phyloP scores from a whole-genome alignment of 2,329 filamentous ascomycete species.

The Rhytidhysteron rufulum region DNA sequence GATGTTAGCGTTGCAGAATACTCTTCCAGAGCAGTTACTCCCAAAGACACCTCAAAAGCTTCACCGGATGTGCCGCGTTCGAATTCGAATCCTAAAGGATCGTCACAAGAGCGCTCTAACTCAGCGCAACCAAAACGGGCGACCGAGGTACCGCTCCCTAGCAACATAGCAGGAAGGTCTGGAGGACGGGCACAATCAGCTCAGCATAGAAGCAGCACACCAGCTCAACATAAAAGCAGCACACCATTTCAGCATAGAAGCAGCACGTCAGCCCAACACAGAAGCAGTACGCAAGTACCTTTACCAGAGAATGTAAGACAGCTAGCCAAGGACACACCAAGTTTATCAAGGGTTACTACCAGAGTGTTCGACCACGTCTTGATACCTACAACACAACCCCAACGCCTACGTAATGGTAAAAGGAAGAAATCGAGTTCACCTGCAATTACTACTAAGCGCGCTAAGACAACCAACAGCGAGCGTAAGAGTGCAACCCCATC shows the following conservation, averaged over 20 bases:
- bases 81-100: too few relatives aligned
- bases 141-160: background rate
- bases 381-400: background rate
- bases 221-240: too few relatives aligned
- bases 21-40: background rate
- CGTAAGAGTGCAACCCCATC: background rate
- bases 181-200: too few relatives aligned
- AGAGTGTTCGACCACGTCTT: background rate
- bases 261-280: too few relatives aligned
- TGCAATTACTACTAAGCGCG: background rate
- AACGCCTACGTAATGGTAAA: background rate
- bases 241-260: too few relatives aligned
- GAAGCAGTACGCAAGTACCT: background rate
- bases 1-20: background rate
- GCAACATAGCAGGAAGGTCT: too few relatives aligned
- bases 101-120: background rate
- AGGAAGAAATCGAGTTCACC: background rate
- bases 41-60: background rate
- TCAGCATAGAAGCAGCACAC: too few relatives aligned
- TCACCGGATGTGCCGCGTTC: background rate
- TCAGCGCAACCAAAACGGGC: background rate
- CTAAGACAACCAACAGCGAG: background rate
- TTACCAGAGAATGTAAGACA: background rate
- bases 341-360: background rate
- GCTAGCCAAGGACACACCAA: background rate